A percentile compares a stretch with the other conserved stretches of the same genome.
Conservation (phyloP, 176 grass and related monocot genomes). For the Saccharum officinarum region DNA sequence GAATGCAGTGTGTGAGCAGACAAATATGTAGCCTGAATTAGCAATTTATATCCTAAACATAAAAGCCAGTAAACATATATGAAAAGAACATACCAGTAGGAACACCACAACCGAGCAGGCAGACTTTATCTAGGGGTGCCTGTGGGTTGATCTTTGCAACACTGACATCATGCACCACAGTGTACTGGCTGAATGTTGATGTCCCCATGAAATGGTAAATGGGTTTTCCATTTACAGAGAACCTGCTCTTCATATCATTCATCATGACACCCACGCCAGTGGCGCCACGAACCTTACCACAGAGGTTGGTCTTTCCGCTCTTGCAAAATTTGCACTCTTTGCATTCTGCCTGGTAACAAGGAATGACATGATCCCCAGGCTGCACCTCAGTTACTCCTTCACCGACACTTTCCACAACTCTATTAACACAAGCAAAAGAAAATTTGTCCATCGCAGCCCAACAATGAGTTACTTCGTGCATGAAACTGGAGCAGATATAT, state of each 20-base stretch:
- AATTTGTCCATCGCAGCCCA: neutral
- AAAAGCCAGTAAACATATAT: neutral
- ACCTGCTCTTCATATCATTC: slow-evolving; percentile 80
- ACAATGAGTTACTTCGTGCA: neutral
- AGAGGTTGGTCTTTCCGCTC: slow-evolving; percentile 97
- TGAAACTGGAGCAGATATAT: neutral
- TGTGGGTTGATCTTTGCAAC: slow-evolving; percentile 90
- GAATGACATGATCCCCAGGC: slow-evolving; percentile 96
- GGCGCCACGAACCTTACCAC: slow-evolving; percentile 81
- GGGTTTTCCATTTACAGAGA: slow-evolving; percentile 80
- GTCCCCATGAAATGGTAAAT: slow-evolving; percentile 99
- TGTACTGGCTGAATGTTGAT: slow-evolving; percentile 98
- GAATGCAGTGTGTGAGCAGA: neutral
- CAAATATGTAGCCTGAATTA: neutral
- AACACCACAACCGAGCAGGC: slow-evolving; percentile 95
- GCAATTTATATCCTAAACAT: neutral
- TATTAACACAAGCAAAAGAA: slow-evolving; percentile 6
- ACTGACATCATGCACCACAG: slow-evolving; percentile 96
- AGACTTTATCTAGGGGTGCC: slow-evolving; percentile 90
- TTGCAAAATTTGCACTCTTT: slow-evolving; percentile 94
- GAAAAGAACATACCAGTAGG: slow-evolving; percentile 66
- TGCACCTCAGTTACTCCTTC: slow-evolving; percentile 94
- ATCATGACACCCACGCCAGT: slow-evolving; percentile 93
- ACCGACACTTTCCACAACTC: slow-evolving; percentile 92
- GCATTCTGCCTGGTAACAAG: slow-evolving; percentile 97